Percentiles rank a stretch among this genome's conserved stretches.
These are phyloP conservation scores for Pyrus communis DNA, from an alignment of 306 rosid genomes.

Conservation along the genomic window DNA sequence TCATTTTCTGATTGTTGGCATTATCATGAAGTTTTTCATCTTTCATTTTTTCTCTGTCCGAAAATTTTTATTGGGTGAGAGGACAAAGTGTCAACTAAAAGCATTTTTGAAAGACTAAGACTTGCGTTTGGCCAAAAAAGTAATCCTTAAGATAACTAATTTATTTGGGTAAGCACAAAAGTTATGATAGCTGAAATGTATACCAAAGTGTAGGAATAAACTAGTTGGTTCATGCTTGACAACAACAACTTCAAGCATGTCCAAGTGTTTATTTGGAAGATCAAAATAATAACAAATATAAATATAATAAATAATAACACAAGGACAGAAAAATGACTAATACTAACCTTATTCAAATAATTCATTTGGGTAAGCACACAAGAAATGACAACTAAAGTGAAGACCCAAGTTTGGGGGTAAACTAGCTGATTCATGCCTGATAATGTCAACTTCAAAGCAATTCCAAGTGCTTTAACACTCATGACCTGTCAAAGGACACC, in stretches of 20 bases:
- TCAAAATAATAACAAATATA: background rate
- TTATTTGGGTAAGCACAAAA: too few species aligned
- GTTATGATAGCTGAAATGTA: background rate
- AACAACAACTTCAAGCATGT: background rate
- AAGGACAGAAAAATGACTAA: background rate
- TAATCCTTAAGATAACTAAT: background rate
- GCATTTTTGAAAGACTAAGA: background rate
- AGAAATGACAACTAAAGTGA: constrained; percentile 63
- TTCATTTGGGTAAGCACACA: constrained; percentile 99
- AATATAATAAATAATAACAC: background rate
- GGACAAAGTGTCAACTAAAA: background rate
- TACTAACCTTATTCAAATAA: constrained; percentile 84
- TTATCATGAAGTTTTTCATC: background rate
- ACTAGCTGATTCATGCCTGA: constrained; percentile 90
- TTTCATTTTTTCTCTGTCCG: background rate
- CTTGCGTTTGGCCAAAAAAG: background rate
- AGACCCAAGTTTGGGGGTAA: constrained; percentile 94
- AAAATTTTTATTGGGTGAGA: background rate
- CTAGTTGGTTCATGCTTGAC: background rate
- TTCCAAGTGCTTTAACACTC: constrained; percentile 99
- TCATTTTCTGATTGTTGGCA: background rate
- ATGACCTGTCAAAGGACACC: constrained; percentile 66
- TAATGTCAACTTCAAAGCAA: constrained; percentile 88
- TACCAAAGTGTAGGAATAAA: background rate
- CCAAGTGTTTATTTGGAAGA: background rate